Percentiles rank a stretch among this genome's conserved stretches.
These are phyloP conservation scores for Citrus hindsii DNA, from an alignment of 345 rosid species.

Conservation along the genomic window DNA sequence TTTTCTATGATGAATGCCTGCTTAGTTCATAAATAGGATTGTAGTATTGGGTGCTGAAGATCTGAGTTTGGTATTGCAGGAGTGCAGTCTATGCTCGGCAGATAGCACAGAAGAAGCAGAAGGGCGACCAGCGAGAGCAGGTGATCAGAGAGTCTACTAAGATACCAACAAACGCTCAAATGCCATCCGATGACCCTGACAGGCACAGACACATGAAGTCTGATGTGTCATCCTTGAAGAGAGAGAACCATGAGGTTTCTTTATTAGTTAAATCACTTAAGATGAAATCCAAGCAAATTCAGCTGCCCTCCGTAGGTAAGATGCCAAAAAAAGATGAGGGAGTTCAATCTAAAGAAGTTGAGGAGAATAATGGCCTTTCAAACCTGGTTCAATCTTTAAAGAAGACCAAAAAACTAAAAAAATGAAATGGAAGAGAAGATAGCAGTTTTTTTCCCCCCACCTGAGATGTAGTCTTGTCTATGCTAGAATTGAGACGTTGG, in stretches of 20 bases:
- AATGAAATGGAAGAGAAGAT: not conserved
- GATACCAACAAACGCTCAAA: conserved; percentile 11
- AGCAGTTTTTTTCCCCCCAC: not conserved
- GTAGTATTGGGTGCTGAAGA: not conserved
- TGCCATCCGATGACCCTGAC: conserved; percentile 16
- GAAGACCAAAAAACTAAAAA: conserved; percentile 21
- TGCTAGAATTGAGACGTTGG: not conserved
- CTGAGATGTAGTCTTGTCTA: not conserved
- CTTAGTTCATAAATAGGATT: conserved; percentile 11
- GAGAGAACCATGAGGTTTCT: conserved; percentile 50
- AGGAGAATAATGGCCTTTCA: conserved; percentile 8
- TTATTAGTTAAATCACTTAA: conserved; percentile 67
- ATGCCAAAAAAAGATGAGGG: conserved; percentile 19
- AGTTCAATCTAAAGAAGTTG: conserved; percentile 1
- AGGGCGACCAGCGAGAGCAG: conserved; percentile 28
- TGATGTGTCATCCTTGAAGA: conserved; percentile 29
- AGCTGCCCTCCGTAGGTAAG: conserved; percentile 25
- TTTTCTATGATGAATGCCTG: not conserved
- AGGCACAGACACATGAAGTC: not conserved
- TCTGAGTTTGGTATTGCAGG: conserved; percentile 45
- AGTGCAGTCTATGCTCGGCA: conserved; percentile 84
- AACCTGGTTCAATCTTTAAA: conserved; percentile 19
- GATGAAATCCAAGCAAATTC: conserved; percentile 64
- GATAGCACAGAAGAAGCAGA: conserved; percentile 43
- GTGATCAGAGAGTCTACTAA: conserved; percentile 23